Evolutionary conservation across 805 yeast species (phyloP).

Genomic region (Metschnikowia lachancei): DNA sequence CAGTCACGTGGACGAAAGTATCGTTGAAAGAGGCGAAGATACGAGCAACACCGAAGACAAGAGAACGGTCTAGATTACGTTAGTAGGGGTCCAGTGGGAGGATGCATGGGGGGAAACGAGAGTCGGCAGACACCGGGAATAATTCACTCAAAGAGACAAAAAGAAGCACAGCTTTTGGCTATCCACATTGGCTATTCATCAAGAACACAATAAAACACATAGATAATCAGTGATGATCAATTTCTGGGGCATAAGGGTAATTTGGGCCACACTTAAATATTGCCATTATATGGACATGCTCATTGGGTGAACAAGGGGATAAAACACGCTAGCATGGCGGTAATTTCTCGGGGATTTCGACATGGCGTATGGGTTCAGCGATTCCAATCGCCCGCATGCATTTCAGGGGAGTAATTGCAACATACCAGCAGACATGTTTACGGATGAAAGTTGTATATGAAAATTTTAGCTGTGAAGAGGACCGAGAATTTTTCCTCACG

Average conservation of each 20-base stretch:
- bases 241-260: background rate
- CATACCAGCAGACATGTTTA: constrained; percentile 27
- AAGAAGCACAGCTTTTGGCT: background rate
- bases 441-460: constrained; percentile 17
- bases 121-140: too few relatives aligned
- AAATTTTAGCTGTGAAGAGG: constrained; percentile 12
- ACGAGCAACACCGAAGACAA: constrained; percentile 99
- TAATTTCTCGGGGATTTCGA: background rate
- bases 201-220: too few relatives aligned
- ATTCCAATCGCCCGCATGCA: background rate
- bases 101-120: too few relatives aligned
- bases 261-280: background rate
- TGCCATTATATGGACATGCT: background rate
- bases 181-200: too few relatives aligned
- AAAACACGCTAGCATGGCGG: background rate
- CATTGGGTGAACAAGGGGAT: background rate
- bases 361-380: background rate
- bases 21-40: constrained; percentile 99
- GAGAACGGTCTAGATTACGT: constrained; percentile 70
- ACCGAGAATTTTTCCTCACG: constrained; percentile 22
- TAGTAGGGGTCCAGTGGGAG: background rate
- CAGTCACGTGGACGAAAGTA: constrained; percentile 99
- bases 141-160: background rate
- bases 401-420: constrained; percentile 2
- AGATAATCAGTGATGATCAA: background rate